Percentiles rank a stretch among this genome's conserved stretches.
These are phyloP conservation scores for Penicillium coprophilum DNA, from an alignment of 495 filamentous ascomycete genomes.

Conservation along the genomic window DNA sequence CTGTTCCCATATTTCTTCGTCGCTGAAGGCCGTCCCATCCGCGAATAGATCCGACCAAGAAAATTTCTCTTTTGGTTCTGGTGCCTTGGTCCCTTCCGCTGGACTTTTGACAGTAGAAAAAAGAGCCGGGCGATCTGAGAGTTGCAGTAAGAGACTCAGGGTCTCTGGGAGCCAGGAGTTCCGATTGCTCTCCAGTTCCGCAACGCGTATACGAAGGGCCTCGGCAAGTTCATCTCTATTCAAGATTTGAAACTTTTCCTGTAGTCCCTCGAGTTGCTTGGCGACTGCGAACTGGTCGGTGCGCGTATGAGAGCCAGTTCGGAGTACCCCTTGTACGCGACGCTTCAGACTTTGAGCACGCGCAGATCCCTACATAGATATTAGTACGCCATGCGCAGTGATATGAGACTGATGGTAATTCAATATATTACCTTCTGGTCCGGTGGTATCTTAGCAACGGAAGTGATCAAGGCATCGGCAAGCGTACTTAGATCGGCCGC, in stretches of 20 bases:
- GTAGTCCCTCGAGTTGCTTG: conserved; percentile 70
- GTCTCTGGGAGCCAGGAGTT: conserved; percentile 72
- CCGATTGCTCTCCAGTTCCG: conserved; percentile 52
- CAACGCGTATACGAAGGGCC: conserved; percentile 63
- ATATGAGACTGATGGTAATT: conserved; percentile 22
- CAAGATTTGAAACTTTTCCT: conserved; percentile 82
- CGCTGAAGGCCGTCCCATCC: conserved; percentile 67
- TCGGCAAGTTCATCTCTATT: conserved; percentile 79
- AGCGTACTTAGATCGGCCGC: conserved; percentile 37
- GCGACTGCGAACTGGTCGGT: conserved; percentile 88
- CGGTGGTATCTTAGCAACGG: conserved; percentile 26
- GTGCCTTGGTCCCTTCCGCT: conserved; percentile 44
- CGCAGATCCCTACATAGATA: conserved; percentile 34
- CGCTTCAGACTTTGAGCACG: conserved; percentile 30
- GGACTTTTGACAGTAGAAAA: conserved; percentile 64
- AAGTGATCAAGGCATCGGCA: conserved; percentile 39
- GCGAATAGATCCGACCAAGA: conserved; percentile 75
- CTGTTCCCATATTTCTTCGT: conserved; percentile 74
- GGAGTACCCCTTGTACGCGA: conserved; percentile 32
- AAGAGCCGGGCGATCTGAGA: conserved; percentile 77
- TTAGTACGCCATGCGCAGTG: conserved; percentile 39
- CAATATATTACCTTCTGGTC: conserved; percentile 30
- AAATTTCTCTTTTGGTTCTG: conserved; percentile 47
- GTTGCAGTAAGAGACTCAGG: conserved; percentile 72
- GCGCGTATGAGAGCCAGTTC: conserved; percentile 61